Evolutionary conservation across 129 eudicot genomes (phyloP).

Genomic region (Flaveria bidentis): DNA sequence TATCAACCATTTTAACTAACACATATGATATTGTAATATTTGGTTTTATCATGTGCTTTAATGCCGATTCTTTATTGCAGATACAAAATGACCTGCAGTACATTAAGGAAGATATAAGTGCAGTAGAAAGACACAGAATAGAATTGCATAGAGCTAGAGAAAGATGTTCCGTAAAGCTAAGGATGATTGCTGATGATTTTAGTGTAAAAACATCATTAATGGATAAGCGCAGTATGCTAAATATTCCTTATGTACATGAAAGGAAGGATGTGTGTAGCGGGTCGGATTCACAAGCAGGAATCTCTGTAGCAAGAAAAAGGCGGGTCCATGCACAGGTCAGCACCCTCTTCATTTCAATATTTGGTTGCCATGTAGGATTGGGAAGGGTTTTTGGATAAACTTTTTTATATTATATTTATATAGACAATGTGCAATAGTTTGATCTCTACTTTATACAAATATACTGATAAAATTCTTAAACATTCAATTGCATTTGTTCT

Average conservation of each 20-base stretch:
- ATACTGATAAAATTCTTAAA: neutral
- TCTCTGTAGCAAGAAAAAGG: constrained; percentile 63
- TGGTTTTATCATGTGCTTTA: neutral
- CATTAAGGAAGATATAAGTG: constrained; percentile 77
- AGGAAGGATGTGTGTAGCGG: constrained; percentile 50
- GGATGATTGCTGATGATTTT: constrained; percentile 56
- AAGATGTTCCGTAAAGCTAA: constrained; percentile 51
- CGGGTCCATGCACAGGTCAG: constrained; percentile 77
- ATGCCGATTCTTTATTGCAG: constrained; percentile 35
- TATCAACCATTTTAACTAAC: neutral
- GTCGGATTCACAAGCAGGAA: constrained; percentile 60
- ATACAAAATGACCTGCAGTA: constrained; percentile 77
- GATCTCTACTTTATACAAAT: neutral
- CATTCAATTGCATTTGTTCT: neutral
- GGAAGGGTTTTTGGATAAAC: neutral
- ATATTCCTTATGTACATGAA: constrained; percentile 43
- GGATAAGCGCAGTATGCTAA: constrained; percentile 43
- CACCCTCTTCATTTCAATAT: neutral
- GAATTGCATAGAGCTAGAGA: constrained; percentile 63
- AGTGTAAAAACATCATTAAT: constrained; percentile 46
- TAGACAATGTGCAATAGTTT: neutral
- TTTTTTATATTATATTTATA: neutral
- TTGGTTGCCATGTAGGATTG: neutral
- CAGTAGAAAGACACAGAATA: constrained; percentile 68
- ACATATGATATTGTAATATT: neutral